Base-by-base conservation (phyloP, 306 rosid species). In the Lotus japonicus region DNA sequence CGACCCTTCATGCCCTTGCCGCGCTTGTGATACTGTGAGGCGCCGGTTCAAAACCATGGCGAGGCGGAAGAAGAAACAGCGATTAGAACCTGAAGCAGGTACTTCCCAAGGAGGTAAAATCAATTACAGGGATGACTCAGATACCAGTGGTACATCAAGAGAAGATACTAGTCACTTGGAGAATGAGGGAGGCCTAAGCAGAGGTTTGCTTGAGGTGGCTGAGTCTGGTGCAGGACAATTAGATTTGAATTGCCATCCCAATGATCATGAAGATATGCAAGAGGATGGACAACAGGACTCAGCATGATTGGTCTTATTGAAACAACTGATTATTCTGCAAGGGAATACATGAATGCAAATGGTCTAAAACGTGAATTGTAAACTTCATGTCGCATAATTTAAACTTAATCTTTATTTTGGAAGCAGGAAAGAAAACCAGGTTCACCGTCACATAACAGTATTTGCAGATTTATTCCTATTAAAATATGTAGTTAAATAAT, bases 51-150 rank as follows among this genome's bases (percentile, higher is more conserved):
- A 81, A 63, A 90, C 96, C 70, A 79, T 86, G 6, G 81, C 78
- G 95, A 60, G 72, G 70, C 87, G 88, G 4, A 94, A 82, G 85
- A 84, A 80, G 88, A 85, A 84, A 75, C 89, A 89, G 43, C 89
- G 59, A 71, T 83, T 76, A 0, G 91, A 89, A 52, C 81, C 74
- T 0, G 86, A 87, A 75, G 83, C 69, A 6, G 85, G 72, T 62
- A 59, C 70, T 57, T 52, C 66, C 17, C 82, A 19, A 44, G 78
- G 73, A 57, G 83, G 72, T 58, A 64, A 28, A 5, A 55, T 16
- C 12, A 49, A 41, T 64, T 35, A 8, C 61, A 76, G 43, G 11
- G 84, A 82, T 2, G 85, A 76, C 58, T 11, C 72, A 33, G 85
- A 77, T 62, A 49, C 44, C 45, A 84, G 67, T 54, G 84, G 72